Evolutionary conservation across 2,329 filamentous ascomycete genomes (phyloP).

Genomic region (Colletotrichum euphorbiae): DNA sequence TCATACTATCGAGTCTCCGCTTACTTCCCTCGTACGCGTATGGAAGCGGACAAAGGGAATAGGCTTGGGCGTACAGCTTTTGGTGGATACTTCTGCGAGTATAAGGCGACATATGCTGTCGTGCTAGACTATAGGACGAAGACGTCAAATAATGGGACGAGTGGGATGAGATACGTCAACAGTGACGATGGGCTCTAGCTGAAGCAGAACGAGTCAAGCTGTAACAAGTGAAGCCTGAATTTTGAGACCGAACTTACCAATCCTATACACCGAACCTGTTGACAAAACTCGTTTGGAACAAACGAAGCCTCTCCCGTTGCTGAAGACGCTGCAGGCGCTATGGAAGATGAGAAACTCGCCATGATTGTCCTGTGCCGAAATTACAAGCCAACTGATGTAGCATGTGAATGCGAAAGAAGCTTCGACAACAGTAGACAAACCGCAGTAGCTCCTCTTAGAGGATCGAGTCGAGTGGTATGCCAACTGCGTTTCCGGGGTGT

Average conservation of each 20-base stretch:
- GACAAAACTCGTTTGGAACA: not conserved
- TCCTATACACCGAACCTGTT: not conserved
- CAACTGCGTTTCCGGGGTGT: too few species aligned
- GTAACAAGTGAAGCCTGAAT: not conserved
- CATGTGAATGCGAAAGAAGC: too few species aligned
- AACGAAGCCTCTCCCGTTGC: not conserved
- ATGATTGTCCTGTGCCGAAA: not conserved
- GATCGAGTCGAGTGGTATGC: too few species aligned
- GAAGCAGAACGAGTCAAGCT: not conserved
- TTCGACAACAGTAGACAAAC: too few species aligned
- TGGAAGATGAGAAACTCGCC: not conserved
- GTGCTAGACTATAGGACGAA: too few species aligned
- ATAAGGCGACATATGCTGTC: not conserved
- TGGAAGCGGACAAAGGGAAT: slow-evolving; percentile 73
- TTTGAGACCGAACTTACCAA: not conserved
- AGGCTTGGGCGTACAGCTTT: too few species aligned
- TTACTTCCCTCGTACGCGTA: slow-evolving; percentile 76
- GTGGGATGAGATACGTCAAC: too few species aligned
- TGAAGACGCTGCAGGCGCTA: not conserved
- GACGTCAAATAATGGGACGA: too few species aligned
- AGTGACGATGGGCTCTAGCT: not conserved
- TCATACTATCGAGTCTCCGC: too few species aligned
- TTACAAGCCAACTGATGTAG: too few species aligned
- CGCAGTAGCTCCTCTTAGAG: too few species aligned
- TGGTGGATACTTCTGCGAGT: not conserved